phyloP scores from a whole-genome alignment of 768 basidiomycete species.

The Termitomyces sp. region DNA sequence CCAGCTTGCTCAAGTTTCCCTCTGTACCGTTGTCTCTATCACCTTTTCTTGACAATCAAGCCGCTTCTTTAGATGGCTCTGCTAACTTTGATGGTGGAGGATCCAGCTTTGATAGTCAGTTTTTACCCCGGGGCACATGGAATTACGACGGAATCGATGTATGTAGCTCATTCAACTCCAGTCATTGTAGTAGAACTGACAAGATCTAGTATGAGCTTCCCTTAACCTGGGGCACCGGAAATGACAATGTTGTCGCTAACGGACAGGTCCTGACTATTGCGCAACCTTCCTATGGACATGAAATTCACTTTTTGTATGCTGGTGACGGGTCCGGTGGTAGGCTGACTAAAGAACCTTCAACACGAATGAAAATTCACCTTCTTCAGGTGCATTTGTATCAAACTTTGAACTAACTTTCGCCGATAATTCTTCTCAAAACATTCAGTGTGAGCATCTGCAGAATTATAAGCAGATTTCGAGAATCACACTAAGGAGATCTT shows the following conservation, averaged over 20 bases:
- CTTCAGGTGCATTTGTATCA: slow-evolving; percentile 22
- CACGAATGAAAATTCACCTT: not conserved
- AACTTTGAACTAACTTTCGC: slow-evolving; percentile 31
- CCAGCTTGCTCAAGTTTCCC: slow-evolving; percentile 18
- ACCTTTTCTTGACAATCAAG: slow-evolving; percentile 34
- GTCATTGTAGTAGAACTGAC: not conserved
- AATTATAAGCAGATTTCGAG: not conserved
- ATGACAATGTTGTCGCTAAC: slow-evolving; percentile 40
- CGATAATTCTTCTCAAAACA: slow-evolving; percentile 25
- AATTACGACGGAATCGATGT: slow-evolving; percentile 34
- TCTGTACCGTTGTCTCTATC: slow-evolving; percentile 24
- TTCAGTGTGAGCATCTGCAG: slow-evolving; percentile 24
- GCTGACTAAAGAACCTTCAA: not conserved
- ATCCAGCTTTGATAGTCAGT: slow-evolving; percentile 32
- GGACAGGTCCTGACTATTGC: slow-evolving; percentile 33
- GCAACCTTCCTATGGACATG: slow-evolving; percentile 31
- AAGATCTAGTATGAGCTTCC: slow-evolving; percentile 35
- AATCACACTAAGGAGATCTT: not conserved
- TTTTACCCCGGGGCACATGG: slow-evolving; percentile 34
- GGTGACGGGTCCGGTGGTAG: slow-evolving; percentile 25
- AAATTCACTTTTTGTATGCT: slow-evolving; percentile 44
- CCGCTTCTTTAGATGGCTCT: slow-evolving; percentile 32
- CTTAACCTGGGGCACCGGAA: slow-evolving; percentile 27
- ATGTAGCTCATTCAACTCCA: not conserved
- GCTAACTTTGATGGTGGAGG: slow-evolving; percentile 35